Conservation (phyloP, 768 basidiomycete genomes). For the Phaffia australis region DNA sequence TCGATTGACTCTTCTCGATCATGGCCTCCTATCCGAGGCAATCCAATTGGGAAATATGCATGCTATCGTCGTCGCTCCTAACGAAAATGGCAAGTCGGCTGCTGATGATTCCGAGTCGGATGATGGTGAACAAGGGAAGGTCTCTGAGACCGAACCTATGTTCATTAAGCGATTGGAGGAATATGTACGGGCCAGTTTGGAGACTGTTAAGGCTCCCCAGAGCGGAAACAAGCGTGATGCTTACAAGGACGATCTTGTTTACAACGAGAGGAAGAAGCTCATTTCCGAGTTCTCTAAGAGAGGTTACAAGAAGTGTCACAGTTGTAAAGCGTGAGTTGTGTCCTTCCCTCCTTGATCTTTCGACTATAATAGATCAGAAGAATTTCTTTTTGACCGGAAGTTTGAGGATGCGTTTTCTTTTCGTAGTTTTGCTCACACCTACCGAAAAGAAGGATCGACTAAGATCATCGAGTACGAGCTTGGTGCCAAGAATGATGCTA, state of each 20-base stretch:
- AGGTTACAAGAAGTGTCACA: constrained; percentile 57
- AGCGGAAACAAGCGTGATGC: constrained; percentile 53
- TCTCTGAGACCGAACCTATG: constrained; percentile 33
- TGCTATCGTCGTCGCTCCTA: constrained; percentile 34
- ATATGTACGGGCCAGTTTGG: constrained; percentile 30
- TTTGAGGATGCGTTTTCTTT: not conserved
- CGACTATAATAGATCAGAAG: no score
- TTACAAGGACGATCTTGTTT: constrained; percentile 81
- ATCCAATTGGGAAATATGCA: constrained; percentile 61
- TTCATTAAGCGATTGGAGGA: constrained; percentile 33
- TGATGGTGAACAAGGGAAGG: constrained; percentile 29
- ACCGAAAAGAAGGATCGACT: constrained; percentile 84
- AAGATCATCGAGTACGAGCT: constrained; percentile 93
- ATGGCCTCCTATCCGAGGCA: constrained; percentile 74
- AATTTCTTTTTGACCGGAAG: constrained; percentile 8
- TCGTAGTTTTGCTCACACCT: constrained; percentile 63
- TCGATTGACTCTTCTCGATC: constrained; percentile 76
- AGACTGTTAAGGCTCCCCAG: constrained; percentile 30
- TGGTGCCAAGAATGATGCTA: constrained; percentile 60
- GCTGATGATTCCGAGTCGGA: constrained; percentile 31
- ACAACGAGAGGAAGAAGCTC: constrained; percentile 69
- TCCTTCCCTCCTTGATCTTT: not conserved
- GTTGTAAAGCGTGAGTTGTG: constrained; percentile 67
- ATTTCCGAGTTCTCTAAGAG: constrained; percentile 70
- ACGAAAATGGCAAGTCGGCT: constrained; percentile 16